Evolutionary conservation across 306 rosid genomes (phyloP), one percentile per base, ranked within the genome.

Genomic region (Abrus precatorius): DNA sequence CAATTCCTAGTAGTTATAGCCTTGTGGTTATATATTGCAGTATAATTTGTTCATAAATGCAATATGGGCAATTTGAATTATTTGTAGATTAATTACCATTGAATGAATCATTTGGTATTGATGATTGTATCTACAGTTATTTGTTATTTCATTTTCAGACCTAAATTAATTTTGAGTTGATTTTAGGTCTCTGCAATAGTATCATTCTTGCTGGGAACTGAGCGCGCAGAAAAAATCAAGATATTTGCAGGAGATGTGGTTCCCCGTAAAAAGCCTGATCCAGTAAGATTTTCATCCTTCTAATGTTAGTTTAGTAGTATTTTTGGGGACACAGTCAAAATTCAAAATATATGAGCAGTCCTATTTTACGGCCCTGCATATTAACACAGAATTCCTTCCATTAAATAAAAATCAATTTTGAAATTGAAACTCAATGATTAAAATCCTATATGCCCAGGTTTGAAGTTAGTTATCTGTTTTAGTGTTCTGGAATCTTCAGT

Each of bases 211-310:
- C 84, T 95, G 72, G 98, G 99, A 80, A 93, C 97, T 38, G 87
- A 89, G 83, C 85, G 96, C 69, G 99, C 99, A 48, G 96, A 89
- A 84, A 89, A 95, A 73, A 95, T 95, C 78, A 50, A 90, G 86
- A 95, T 95, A 82, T 95, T 95, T 71, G 99, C 99, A 1, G 99
- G 99, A 83, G 99, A 95, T 61, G 99, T 93, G 59, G 99, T 95
- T 86, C 98, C 98, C 36, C 93, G 91, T 49, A 95, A 95, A 90
- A 93, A 95, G 94, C 99, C 99, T 77, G 99, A 95, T 86, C 99
- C 99, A 1, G 98, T 95, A 89, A 85, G 82, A 36, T 45, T 74
- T 81, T 40, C 13, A 73, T 73, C 84, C 71, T 83, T 79, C 54
- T 74, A 30, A 64, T 32, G 38, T 79, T 52, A 60, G 33, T 77